A percentile compares a stretch with the other conserved stretches of the same genome.
Evolutionary conservation across 2,329 filamentous ascomycete genomes (phyloP).

Genomic region (Pseudopyricularia cyperi): DNA sequence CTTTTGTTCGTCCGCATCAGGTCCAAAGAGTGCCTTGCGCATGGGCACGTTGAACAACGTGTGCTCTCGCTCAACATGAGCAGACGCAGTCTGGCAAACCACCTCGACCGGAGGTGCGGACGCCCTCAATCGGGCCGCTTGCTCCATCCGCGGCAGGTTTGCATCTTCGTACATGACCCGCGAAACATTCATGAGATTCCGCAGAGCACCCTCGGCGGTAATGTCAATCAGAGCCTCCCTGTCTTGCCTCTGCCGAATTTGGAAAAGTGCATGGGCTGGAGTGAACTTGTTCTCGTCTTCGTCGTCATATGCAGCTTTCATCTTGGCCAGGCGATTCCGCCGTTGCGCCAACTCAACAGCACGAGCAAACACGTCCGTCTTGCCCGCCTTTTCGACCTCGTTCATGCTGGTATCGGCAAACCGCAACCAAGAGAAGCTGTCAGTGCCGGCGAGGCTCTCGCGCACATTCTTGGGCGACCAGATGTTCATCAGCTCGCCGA

Average conservation of each 20-base stretch:
- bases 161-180: slow-evolving; percentile 50
- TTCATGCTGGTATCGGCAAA: slow-evolving; percentile 67
- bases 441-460: slow-evolving; percentile 44
- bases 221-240: slow-evolving; percentile 55
- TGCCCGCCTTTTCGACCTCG: slow-evolving; percentile 60
- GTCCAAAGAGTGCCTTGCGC: slow-evolving; percentile 63
- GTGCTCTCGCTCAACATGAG: slow-evolving; percentile 53
- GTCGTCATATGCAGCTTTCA: slow-evolving; percentile 61
- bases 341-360: slow-evolving; percentile 35
- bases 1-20: slow-evolving; percentile 51
- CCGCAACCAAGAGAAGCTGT: slow-evolving; percentile 78
- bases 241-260: slow-evolving; percentile 60
- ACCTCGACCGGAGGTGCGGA: slow-evolving; percentile 80
- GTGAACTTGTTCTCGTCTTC: slow-evolving; percentile 47
- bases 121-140: slow-evolving; percentile 64
- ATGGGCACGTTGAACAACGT: slow-evolving; percentile 68
- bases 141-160: slow-evolving; percentile 67
- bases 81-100: slow-evolving; percentile 55
- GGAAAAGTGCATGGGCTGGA: slow-evolving; percentile 67
- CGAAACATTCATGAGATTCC: slow-evolving; percentile 68
- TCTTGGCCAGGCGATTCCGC: slow-evolving; percentile 46
- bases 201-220: slow-evolving; percentile 59
- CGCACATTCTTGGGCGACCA: slow-evolving; percentile 72
- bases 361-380: slow-evolving; percentile 59
- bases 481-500: slow-evolving; percentile 78